Base-by-base conservation (phyloP, 2,329 filamentous ascomycete species). In the Aspergillus niger region DNA sequence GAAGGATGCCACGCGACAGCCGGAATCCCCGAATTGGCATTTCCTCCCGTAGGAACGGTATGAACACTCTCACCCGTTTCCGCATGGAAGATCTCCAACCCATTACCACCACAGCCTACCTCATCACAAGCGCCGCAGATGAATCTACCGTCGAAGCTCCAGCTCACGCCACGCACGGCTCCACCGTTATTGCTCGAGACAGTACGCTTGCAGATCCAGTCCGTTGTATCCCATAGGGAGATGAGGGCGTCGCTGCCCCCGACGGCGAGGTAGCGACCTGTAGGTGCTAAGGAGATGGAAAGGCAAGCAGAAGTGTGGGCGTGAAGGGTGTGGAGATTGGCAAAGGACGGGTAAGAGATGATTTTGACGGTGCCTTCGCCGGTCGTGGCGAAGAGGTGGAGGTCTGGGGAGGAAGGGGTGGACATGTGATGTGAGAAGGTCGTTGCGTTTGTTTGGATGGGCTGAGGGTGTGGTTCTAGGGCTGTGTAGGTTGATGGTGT, bases 1-100 rank as follows among this genome's bases (percentile, higher is more conserved):
- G 74, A 79, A 3, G 80, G 80, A 72, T 82, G 80, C 80, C 80
- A 82, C 32, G 78, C 79, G 26, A 82, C 79, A 50, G 78, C 79
- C 3, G 77, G 79, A 20, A 81, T 75, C 20, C 76, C 76, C 28
- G 72, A 70, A 60, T 75, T 75, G 44, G 60, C 57, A 11, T 66
- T 61, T 2, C 75, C 72, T 2, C 75, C 71, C 4, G 76, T 77
- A 6, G 77, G 71, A 28, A 82, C 74, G 8, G 78, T 81, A 59
- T 80, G 76, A 4, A 82, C 78, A 38, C 75, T 79, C 59, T 82
- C 80, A 2, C 80, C 80, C 0, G 77, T 79, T 65, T 82, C 80
- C 8, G 79, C 80, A 63, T 82, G 80, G 67, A 81, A 81, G 44
- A 82, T 80, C 62, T 82, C 80, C 41, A 82, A 67, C 1, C 79